phyloP scores from a whole-genome alignment of 2,329 filamentous ascomycete genomes.

The Endocalyx cinctus region DNA sequence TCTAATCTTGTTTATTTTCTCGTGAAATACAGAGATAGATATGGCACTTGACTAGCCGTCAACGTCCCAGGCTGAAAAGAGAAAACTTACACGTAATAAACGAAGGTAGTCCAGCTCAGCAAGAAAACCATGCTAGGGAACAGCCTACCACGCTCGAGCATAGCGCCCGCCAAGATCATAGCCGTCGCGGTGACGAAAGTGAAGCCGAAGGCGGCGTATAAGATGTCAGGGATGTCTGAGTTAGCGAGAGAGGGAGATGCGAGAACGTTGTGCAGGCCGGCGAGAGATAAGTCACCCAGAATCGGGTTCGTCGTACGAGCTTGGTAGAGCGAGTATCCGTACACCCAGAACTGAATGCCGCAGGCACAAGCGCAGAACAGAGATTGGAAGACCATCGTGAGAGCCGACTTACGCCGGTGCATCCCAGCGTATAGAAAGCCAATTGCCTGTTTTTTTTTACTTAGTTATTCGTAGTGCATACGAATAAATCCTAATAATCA shows the following conservation, averaged over 20 bases:
- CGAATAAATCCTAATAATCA: too few species aligned
- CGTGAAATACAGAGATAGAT: background rate
- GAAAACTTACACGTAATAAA: conserved; percentile 44
- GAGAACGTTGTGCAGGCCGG: conserved; percentile 31
- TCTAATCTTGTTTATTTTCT: too few species aligned
- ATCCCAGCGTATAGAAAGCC: conserved; percentile 36
- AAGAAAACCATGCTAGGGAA: conserved; percentile 55
- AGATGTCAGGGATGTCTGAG: conserved; percentile 30
- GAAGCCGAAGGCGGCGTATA: conserved; percentile 33
- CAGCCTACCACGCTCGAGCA: conserved; percentile 32
- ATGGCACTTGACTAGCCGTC: too few species aligned
- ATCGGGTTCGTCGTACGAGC: conserved; percentile 31
- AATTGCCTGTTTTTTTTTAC: conserved; percentile 24
- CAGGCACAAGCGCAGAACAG: conserved; percentile 41
- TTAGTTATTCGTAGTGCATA: background rate
- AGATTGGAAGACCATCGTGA: conserved; percentile 44
- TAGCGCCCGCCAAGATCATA: conserved; percentile 35
- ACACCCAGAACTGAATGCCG: conserved; percentile 44
- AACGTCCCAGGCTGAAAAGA: too few species aligned
- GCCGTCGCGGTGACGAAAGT: conserved; percentile 35
- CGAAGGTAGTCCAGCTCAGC: conserved; percentile 60
- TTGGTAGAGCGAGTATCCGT: conserved; percentile 40
- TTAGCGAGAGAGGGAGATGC: conserved; percentile 33
- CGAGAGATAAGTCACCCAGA: conserved; percentile 31
- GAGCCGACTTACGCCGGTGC: conserved; percentile 31